These are phyloP conservation scores for Fusarium goolgardi DNA, from an alignment of 2,329 filamentous ascomycete species.

Conservation along the genomic window DNA sequence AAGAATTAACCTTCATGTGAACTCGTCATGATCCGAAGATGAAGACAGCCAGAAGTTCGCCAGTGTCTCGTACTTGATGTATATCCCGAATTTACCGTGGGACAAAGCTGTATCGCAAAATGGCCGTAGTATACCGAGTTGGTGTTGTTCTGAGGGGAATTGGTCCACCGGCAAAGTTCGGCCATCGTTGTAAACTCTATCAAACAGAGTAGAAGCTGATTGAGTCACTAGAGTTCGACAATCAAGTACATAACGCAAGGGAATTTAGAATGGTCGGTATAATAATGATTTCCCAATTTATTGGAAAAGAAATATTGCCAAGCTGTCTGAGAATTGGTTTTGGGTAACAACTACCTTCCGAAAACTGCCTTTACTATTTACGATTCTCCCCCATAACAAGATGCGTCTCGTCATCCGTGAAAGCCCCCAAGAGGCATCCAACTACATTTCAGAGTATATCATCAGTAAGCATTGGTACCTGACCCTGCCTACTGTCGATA, in stretches of 20 bases:
- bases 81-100: not conserved
- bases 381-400: not conserved
- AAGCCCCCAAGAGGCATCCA: slow-evolving; percentile 11
- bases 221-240: not conserved
- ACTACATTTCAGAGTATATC: slow-evolving; percentile 23
- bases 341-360: not conserved
- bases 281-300: not conserved
- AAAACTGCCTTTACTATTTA: not conserved
- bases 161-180: slow-evolving; percentile 14
- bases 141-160: accelerated
- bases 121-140: slow-evolving; percentile 16
- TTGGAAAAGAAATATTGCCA: not conserved
- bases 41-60: accelerated
- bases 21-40: not conserved
- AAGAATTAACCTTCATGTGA: too few relatives aligned
- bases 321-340: not conserved
- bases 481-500: not conserved
- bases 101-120: not conserved
- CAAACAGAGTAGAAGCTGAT: not conserved
- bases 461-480: slow-evolving; percentile 3
- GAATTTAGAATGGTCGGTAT: not conserved
- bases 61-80: not conserved
- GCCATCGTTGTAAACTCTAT: not conserved
- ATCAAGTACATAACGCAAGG: not conserved
- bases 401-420: slow-evolving; percentile 22